Evolutionary conservation across 2,329 filamentous ascomycete genomes (phyloP), one percentile per base, ranked within the genome.

Genomic region (Fusarium sp.): DNA sequence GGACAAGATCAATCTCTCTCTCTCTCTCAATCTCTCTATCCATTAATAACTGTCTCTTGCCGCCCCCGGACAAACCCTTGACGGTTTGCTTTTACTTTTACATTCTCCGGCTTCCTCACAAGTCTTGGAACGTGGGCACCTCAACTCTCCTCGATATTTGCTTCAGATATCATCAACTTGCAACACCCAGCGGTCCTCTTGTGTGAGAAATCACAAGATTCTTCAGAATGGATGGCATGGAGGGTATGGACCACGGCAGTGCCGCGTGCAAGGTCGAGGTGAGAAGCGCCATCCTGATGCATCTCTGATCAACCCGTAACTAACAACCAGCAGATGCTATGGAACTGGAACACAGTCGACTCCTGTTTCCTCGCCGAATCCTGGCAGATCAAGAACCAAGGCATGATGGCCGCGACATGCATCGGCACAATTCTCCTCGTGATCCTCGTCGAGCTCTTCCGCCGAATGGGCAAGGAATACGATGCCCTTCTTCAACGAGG

Each of bases 391-490:
- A 86, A 77, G n/a, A 88, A 85, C 37, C 75, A 75, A 4, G 87
- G 84, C 73, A 89, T 89, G 82, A 93, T 95, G 73, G 90, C 88
- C 31, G 91, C 88, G 29, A 89, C 87, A 35, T 94, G 91, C 76
- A 87, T 95, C 68, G 91, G 90, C 57, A 86, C 92, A 15, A 80
- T 92, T 49, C 78, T 88, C 5, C 85, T 95, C 31, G 89, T 90
- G 57, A 81, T 93, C 39, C 71, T 78, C 4, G 86, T 95, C 64
- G 91, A 95, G 71, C 79, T 88, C 57, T 80, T 93, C 21, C 89
- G 91, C 23, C 87, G 90, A n/a, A 67, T 84, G 17, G 82, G 84
- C 60, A 87, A 88, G 61, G 89, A 92, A 73, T 93, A 90, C 72
- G 91, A 94, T 72, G 80, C 82, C 27, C 84, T 84, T 60, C 80